A percentile compares a stretch with the other conserved stretches of the same genome.
phyloP scores from a whole-genome alignment of 2,329 filamentous ascomycete genomes.

The Hypoxylon sp. region DNA sequence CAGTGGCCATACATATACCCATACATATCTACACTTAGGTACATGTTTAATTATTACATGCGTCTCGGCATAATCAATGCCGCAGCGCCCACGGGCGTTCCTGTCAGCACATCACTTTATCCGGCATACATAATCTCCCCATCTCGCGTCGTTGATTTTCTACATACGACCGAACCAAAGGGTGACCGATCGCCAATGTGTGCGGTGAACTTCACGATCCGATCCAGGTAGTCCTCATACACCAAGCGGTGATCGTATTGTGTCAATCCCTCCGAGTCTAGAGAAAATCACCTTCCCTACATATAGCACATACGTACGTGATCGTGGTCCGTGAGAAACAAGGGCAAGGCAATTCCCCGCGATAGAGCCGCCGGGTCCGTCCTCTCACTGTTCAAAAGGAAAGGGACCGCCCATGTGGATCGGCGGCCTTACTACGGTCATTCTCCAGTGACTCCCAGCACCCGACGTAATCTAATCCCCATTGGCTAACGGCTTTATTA shows the following conservation, averaged over 20 bases:
- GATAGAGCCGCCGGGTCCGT: constrained; percentile 51
- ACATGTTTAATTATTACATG: constrained; percentile 41
- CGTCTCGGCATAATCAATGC: constrained; percentile 40
- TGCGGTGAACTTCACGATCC: constrained; percentile 12
- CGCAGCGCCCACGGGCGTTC: constrained; percentile 28
- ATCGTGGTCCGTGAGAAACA: constrained; percentile 41
- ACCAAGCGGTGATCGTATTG: constrained; percentile 33
- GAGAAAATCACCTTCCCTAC: constrained; percentile 31
- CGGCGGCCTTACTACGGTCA: constrained; percentile 53
- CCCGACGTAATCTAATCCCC: constrained; percentile 29
- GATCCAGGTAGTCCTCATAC: constrained; percentile 16
- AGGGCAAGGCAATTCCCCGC: constrained; percentile 50
- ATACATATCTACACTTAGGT: constrained; percentile 24
- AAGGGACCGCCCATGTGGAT: constrained; percentile 48
- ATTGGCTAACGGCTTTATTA: constrained; percentile 36
- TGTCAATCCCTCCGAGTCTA: constrained; percentile 21
- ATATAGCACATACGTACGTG: constrained; percentile 21
- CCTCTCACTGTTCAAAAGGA: constrained; percentile 38
- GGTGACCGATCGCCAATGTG: constrained; percentile 1
- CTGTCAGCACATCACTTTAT: constrained; percentile 43
- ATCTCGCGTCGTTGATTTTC: constrained; percentile 22
- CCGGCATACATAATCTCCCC: constrained; percentile 41
- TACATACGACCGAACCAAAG: constrained; percentile 19
- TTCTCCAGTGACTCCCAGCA: constrained; percentile 45
- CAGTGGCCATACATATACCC: constrained; percentile 30